These are phyloP conservation scores for Xylaria longipes DNA, from an alignment of 495 filamentous ascomycete species.

Conservation along the genomic window DNA sequence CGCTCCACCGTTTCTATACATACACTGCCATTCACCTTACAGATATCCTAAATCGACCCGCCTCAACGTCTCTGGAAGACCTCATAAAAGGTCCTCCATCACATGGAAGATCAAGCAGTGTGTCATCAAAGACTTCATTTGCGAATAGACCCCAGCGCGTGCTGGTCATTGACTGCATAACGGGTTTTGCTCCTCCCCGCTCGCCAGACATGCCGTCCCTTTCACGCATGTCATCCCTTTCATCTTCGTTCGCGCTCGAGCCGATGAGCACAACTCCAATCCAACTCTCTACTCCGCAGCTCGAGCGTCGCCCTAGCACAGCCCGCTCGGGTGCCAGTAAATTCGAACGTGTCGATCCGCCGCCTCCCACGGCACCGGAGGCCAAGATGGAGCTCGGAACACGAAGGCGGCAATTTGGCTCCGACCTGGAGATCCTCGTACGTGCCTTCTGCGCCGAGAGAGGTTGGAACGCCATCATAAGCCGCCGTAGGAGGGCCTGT, in stretches of 20 bases:
- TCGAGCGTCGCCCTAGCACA: conserved; percentile 38
- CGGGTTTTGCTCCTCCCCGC: conserved; percentile 50
- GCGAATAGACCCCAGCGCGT: conserved; percentile 48
- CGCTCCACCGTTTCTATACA: conserved; percentile 65
- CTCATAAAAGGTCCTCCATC: conserved; percentile 38
- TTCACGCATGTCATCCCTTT: conserved; percentile 42
- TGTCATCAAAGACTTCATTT: conserved; percentile 36
- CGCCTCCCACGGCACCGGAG: conserved; percentile 41
- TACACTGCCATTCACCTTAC: conserved; percentile 63
- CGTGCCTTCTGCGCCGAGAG: conserved; percentile 73
- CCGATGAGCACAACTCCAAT: conserved; percentile 28
- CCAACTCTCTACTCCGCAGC: conserved; percentile 29
- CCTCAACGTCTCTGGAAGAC: conserved; percentile 48
- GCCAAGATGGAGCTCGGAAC: conserved; percentile 58
- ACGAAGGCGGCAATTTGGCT: conserved; percentile 58
- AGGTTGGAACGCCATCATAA: conserved; percentile 72
- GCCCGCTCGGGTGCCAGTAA: conserved; percentile 35
- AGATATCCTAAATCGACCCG: conserved; percentile 53
- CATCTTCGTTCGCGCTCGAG: conserved; percentile 40
- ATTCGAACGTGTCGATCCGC: conserved; percentile 41
- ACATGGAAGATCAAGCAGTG: conserved; percentile 33
- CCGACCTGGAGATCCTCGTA: conserved; percentile 67
- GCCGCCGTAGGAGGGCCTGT: conserved; percentile 67
- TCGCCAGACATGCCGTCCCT: conserved; percentile 40
- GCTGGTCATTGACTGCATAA: conserved; percentile 62